These are phyloP conservation scores for Pezicula carpinea DNA, from an alignment of 2,329 filamentous ascomycete species.

Conservation along the genomic window DNA sequence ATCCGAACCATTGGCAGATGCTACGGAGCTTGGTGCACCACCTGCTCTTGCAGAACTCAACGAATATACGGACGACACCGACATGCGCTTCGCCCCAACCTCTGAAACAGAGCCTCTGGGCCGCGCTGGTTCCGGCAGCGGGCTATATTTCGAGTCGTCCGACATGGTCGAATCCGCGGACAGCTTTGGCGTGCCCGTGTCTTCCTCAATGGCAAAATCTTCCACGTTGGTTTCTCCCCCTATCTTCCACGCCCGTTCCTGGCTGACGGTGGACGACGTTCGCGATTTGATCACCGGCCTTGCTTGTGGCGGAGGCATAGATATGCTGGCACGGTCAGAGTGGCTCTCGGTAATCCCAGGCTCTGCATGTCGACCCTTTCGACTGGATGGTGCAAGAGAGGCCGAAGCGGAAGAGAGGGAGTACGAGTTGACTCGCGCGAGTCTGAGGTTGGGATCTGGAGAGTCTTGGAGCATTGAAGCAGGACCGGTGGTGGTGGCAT, in stretches of 20 bases:
- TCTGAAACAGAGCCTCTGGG: slow-evolving; percentile 46
- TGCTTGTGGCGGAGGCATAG: slow-evolving; percentile 55
- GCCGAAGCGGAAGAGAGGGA: slow-evolving; percentile 42
- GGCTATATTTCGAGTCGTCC: slow-evolving; percentile 19
- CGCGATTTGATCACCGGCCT: slow-evolving; percentile 35
- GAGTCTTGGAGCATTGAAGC: not conserved
- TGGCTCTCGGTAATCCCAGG: slow-evolving; percentile 53
- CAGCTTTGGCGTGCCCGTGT: slow-evolving; percentile 44
- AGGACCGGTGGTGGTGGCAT: no score
- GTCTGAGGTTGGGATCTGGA: slow-evolving; percentile 6
- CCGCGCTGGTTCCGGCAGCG: slow-evolving; percentile 44
- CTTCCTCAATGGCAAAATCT: slow-evolving; percentile 40
- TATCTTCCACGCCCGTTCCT: slow-evolving; percentile 39
- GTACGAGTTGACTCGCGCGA: slow-evolving; percentile 16
- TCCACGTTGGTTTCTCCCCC: slow-evolving; percentile 26
- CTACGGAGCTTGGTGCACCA: slow-evolving; percentile 46
- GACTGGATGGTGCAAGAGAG: slow-evolving; percentile 30
- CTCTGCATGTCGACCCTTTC: slow-evolving; percentile 56
- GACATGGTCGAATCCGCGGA: slow-evolving; percentile 29
- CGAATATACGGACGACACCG: slow-evolving; percentile 69
- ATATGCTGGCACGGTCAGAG: slow-evolving; percentile 56
- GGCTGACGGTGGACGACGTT: slow-evolving; percentile 25
- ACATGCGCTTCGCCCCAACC: slow-evolving; percentile 59
- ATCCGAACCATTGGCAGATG: slow-evolving; percentile 52
- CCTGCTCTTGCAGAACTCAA: slow-evolving; percentile 49